phyloP scores from a whole-genome alignment of 2,329 filamentous ascomycete genomes.

The Pseudocercospora fuligena region DNA sequence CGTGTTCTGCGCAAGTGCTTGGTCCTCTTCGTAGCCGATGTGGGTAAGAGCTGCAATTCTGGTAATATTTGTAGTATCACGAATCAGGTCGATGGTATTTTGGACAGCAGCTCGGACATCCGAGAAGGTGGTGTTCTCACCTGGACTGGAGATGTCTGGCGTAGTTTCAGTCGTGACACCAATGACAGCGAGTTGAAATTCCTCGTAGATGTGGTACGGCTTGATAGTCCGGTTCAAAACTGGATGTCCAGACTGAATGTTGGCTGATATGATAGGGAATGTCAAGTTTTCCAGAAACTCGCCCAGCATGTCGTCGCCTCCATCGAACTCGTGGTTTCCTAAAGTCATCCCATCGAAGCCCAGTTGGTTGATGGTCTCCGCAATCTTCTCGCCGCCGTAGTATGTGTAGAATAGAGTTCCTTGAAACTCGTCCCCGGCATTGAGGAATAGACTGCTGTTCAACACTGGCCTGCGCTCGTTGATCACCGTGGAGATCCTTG shows the following conservation, averaged over 20 bases:
- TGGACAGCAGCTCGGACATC: slow-evolving; percentile 65
- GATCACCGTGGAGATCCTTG: slow-evolving; percentile 66
- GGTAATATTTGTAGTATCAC: slow-evolving; percentile 64
- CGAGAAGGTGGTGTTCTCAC: slow-evolving; percentile 62
- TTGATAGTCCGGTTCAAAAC: slow-evolving; percentile 67
- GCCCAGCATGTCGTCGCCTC: slow-evolving; percentile 66
- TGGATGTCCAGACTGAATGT: slow-evolving; percentile 64
- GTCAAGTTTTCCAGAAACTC: slow-evolving; percentile 67
- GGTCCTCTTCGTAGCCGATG: slow-evolving; percentile 69
- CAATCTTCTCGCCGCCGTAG: slow-evolving; percentile 71
- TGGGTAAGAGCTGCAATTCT: slow-evolving; percentile 70
- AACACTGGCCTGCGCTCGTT: slow-evolving; percentile 61
- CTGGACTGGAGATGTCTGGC: slow-evolving; percentile 63
- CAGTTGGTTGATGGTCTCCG: slow-evolving; percentile 67
- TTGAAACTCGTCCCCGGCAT: slow-evolving; percentile 72
- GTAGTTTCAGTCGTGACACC: slow-evolving; percentile 67
- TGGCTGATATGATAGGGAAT: slow-evolving; percentile 68
- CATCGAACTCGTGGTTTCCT: slow-evolving; percentile 71
- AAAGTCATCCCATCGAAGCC: slow-evolving; percentile 71
- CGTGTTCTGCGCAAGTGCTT: slow-evolving; percentile 63
- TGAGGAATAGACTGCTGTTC: slow-evolving; percentile 66
- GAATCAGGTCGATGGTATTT: slow-evolving; percentile 65
- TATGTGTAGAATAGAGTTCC: slow-evolving; percentile 71
- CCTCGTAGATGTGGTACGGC: slow-evolving; percentile 67
- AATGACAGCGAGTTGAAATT: slow-evolving; percentile 66